Evolutionary conservation across 768 basidiomycete genomes (phyloP).

Genomic region (Russula earlei): DNA sequence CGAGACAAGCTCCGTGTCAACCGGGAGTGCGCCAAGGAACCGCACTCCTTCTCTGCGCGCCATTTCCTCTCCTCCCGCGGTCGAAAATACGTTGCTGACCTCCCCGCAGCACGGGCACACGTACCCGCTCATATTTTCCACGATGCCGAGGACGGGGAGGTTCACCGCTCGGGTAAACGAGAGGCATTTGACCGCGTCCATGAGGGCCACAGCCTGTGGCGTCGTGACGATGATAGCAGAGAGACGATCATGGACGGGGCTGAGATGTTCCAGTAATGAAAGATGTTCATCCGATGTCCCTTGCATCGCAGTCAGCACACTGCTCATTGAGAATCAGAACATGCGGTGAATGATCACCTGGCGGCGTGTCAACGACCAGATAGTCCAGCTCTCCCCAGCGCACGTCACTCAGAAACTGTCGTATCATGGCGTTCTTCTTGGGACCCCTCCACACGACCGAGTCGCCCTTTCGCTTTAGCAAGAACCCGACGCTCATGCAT

Average conservation of each 20-base stretch:
- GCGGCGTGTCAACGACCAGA: conserved; percentile 92
- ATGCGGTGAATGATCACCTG: conserved; percentile 48
- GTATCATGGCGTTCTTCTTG: conserved; percentile 97
- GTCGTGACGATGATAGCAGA: conserved; percentile 91
- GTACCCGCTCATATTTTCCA: conserved; percentile 99
- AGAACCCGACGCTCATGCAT: conserved; percentile 96
- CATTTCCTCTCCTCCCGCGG: conserved; percentile 86
- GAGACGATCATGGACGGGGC: conserved; percentile 68
- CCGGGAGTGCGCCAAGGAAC: conserved; percentile 84
- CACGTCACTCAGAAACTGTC: conserved; percentile 92
- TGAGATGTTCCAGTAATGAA: conserved; percentile 87
- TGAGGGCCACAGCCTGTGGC: conserved; percentile 91
- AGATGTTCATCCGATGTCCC: conserved; percentile 99
- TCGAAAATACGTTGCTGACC: conserved; percentile 89
- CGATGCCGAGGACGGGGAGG: conserved; percentile 80
- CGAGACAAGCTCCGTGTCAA: conserved; percentile 85
- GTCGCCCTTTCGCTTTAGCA: conserved; percentile 82
- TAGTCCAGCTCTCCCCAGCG: conserved; percentile 92
- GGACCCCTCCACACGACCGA: conserved; percentile 98
- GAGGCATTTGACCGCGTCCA: conserved; percentile 93
- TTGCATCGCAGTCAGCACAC: conserved; percentile 27
- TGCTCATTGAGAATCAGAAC: background rate
- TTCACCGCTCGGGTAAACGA: conserved; percentile 87
- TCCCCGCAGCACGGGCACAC: conserved; percentile 97
- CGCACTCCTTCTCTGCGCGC: conserved; percentile 59